Conservation (phyloP, 768 basidiomycete species). For the Pleurotus eryngii region DNA sequence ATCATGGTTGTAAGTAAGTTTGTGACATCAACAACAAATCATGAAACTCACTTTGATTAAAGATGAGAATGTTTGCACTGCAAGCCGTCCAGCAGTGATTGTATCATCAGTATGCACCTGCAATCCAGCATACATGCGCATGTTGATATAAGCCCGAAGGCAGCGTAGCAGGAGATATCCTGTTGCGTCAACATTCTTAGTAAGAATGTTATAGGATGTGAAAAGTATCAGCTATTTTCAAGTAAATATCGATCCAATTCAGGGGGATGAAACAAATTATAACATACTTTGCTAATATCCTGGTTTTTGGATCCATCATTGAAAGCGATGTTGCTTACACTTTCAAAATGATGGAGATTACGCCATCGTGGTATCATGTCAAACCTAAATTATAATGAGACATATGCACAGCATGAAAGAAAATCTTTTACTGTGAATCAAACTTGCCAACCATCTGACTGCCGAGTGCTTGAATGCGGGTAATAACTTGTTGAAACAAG, state of each 20-base stretch:
- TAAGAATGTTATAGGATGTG: slow-evolving; percentile 21
- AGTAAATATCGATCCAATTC: not conserved
- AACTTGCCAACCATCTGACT: slow-evolving; percentile 19
- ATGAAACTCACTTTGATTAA: slow-evolving; percentile 14
- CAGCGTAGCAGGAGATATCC: slow-evolving; percentile 25
- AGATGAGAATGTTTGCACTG: slow-evolving; percentile 13
- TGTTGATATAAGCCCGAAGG: slow-evolving; percentile 25
- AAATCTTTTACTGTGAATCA: slow-evolving; percentile 7
- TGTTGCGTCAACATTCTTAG: not conserved
- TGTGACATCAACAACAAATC: not conserved
- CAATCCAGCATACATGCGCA: slow-evolving; percentile 25
- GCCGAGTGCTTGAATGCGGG: slow-evolving; percentile 14
- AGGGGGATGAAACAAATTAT: not conserved
- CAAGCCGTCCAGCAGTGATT: slow-evolving; percentile 15
- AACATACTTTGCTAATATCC: not conserved
- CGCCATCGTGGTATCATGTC: not conserved
- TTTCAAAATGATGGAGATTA: not conserved
- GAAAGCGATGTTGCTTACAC: not conserved
- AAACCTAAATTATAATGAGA: not conserved
- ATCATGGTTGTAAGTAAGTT: not conserved
- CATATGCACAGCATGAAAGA: not conserved
- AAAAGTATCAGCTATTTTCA: slow-evolving; percentile 22
- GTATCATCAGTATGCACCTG: slow-evolving; percentile 28
- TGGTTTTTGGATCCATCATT: not conserved
- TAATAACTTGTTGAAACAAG: slow-evolving; percentile 23